Evolutionary conservation across 208 protist genomes (phyloP).

Genomic region (Acanthamoeba triangularis): DNA sequence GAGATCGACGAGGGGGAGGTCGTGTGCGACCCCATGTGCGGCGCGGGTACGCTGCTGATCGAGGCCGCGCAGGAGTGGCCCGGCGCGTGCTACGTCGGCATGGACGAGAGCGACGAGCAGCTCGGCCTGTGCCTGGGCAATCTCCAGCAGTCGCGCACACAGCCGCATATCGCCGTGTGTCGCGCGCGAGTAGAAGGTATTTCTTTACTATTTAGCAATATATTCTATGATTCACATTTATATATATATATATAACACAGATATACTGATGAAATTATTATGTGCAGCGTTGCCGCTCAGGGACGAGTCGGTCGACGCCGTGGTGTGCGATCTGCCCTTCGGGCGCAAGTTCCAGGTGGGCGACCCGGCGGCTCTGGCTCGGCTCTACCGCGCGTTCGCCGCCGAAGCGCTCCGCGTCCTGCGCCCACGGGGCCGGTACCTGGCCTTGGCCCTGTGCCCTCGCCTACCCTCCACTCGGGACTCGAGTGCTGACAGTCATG

Average conservation of each 20-base stretch:
- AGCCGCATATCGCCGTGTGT: not conserved
- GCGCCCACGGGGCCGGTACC: not conserved
- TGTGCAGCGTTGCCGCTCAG: constrained; percentile 42
- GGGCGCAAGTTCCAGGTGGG: constrained; percentile 53
- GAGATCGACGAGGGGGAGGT: constrained; percentile 30
- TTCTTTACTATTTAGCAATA: no score
- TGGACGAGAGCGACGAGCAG: constrained; percentile 52
- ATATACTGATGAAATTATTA: not conserved
- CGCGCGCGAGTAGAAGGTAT: not conserved
- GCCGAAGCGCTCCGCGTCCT: not conserved
- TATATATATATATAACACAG: no score
- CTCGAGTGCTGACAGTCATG: not conserved
- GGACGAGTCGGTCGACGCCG: constrained; percentile 17
- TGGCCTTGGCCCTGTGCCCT: not conserved
- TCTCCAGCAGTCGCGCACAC: not conserved
- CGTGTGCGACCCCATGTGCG: constrained; percentile 73
- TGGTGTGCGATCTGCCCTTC: constrained; percentile 71
- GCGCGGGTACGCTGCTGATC: constrained; percentile 52
- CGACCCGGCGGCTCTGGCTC: not conserved
- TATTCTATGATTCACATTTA: not conserved
- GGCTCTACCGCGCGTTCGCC: not conserved
- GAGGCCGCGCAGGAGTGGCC: constrained; percentile 69
- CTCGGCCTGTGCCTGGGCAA: constrained; percentile 3
- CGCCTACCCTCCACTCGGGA: not conserved
- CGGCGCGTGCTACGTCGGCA: constrained; percentile 17